Conservation (phyloP, 352 stramenopile genomes). For the Phytopythium kandeliae region DNA sequence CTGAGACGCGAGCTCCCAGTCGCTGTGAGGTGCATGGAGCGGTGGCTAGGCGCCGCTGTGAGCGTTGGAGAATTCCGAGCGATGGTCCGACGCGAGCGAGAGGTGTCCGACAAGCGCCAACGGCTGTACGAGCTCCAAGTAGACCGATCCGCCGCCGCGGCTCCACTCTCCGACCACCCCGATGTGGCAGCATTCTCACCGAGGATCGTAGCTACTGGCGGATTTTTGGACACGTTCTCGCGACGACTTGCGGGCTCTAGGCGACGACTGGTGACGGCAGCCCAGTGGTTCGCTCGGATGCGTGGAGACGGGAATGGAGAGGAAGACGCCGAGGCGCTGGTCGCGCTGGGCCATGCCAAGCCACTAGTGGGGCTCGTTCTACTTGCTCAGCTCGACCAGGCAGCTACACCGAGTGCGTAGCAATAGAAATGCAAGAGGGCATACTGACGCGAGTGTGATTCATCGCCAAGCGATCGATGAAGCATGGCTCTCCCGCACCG, state of each 20-base stretch:
- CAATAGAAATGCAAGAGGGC: not conserved
- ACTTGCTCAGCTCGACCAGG: not conserved
- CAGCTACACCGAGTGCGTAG: not conserved
- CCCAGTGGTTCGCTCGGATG: not conserved
- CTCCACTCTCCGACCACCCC: not conserved
- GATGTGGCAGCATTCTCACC: not conserved
- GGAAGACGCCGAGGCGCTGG: not conserved
- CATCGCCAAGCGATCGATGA: no score
- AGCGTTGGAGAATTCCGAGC: conserved; percentile 20
- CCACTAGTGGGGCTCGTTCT: not conserved
- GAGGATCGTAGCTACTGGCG: not conserved
- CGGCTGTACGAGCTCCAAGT: conserved; percentile 8
- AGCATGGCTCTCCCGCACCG: no score
- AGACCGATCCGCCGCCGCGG: not conserved
- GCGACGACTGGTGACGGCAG: not conserved
- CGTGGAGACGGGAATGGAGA: not conserved
- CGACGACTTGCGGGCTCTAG: no score
- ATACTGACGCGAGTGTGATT: no score
- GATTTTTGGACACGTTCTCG: not conserved
- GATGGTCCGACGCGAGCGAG: conserved; percentile 20
- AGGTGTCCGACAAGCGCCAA: conserved; percentile 21
- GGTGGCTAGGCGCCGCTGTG: conserved; percentile 22
- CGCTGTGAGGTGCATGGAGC: conserved; percentile 15
- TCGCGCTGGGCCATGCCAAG: not conserved
- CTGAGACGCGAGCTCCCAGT: conserved; percentile 3